Evolutionary conservation across 2,329 filamentous ascomycete genomes (phyloP).

Genomic region (Xylaria sp.): DNA sequence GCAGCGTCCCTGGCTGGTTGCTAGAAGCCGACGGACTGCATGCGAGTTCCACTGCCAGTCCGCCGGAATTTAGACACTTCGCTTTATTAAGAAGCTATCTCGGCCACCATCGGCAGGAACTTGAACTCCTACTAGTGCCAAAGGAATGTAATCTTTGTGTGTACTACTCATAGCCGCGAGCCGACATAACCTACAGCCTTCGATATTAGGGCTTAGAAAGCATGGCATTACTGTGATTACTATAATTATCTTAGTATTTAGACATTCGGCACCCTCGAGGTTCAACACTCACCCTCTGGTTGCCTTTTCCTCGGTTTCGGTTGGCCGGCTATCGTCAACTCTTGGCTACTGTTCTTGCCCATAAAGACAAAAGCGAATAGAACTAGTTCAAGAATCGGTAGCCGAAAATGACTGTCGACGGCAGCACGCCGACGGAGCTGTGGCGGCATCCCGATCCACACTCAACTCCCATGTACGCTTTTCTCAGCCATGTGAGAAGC

Average conservation of each 20-base stretch:
- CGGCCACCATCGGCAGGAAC: slow-evolving; percentile 33
- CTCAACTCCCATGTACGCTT: slow-evolving; percentile 76
- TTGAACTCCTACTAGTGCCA: too few species aligned
- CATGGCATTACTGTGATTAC: too few species aligned
- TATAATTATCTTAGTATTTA: too few species aligned
- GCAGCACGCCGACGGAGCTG: slow-evolving; percentile 59
- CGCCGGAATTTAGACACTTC: neutral
- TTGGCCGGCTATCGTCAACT: neutral
- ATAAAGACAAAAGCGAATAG: neutral
- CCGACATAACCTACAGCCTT: too few species aligned
- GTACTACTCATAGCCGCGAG: too few species aligned
- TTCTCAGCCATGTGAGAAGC: slow-evolving; percentile 74
- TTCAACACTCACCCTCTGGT: neutral
- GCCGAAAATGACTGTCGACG: slow-evolving; percentile 42
- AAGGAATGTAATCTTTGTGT: too few species aligned
- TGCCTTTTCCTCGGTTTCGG: too few species aligned
- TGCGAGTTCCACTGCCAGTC: slow-evolving; percentile 11
- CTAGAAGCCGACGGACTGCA: slow-evolving; percentile 8
- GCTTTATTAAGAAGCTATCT: slow-evolving; percentile 2
- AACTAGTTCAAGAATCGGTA: neutral
- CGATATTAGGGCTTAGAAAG: too few species aligned
- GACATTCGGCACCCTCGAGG: slow-evolving; percentile 19
- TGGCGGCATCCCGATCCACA: slow-evolving; percentile 77
- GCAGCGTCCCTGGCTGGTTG: neutral
- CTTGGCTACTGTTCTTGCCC: neutral